Evolutionary conservation across 192 early-diverging fungal genomes (phyloP).

Genomic region (Paraglomus brasilianum): DNA sequence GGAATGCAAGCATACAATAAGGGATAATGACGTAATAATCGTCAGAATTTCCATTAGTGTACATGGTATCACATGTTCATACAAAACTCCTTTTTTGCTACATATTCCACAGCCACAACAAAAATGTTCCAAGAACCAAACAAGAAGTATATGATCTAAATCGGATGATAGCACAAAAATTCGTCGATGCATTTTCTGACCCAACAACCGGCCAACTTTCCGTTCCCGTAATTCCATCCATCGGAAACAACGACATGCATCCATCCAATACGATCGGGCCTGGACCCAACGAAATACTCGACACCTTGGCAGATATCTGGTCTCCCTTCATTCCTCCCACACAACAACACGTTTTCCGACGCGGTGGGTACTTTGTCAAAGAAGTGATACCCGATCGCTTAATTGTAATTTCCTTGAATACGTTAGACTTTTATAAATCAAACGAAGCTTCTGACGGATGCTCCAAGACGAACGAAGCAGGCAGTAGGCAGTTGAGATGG

Average conservation of each 20-base stretch:
- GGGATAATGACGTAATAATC: not conserved
- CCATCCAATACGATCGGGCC: slow-evolving; percentile 60
- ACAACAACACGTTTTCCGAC: slow-evolving; percentile 49
- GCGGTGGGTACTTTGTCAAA: slow-evolving; percentile 58
- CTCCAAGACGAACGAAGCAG: slow-evolving; percentile 44
- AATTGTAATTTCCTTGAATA: slow-evolving; percentile 57
- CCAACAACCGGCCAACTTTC: not conserved
- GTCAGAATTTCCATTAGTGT: not conserved
- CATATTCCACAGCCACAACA: slow-evolving; percentile 57
- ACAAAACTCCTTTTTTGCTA: not conserved
- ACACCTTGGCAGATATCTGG: slow-evolving; percentile 50
- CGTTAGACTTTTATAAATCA: slow-evolving; percentile 52
- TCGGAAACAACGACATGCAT: slow-evolving; percentile 71
- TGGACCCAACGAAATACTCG: slow-evolving; percentile 45
- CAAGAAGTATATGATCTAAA: slow-evolving; percentile 56
- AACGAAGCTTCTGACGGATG: slow-evolving; percentile 58
- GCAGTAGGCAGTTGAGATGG: slow-evolving; percentile 55
- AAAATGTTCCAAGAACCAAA: slow-evolving; percentile 50
- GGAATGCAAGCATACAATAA: not conserved
- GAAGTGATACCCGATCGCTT: slow-evolving; percentile 45
- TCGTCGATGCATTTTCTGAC: slow-evolving; percentile 44
- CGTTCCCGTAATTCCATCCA: slow-evolving; percentile 48
- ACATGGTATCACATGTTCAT: not conserved
- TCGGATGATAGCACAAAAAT: slow-evolving; percentile 36
- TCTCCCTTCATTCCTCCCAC: slow-evolving; percentile 49